Percentiles rank a stretch among this genome's conserved stretches.
Evolutionary conservation across 2,329 filamentous ascomycete species (phyloP).

Genomic region (Chrysosporium queenslandicum): DNA sequence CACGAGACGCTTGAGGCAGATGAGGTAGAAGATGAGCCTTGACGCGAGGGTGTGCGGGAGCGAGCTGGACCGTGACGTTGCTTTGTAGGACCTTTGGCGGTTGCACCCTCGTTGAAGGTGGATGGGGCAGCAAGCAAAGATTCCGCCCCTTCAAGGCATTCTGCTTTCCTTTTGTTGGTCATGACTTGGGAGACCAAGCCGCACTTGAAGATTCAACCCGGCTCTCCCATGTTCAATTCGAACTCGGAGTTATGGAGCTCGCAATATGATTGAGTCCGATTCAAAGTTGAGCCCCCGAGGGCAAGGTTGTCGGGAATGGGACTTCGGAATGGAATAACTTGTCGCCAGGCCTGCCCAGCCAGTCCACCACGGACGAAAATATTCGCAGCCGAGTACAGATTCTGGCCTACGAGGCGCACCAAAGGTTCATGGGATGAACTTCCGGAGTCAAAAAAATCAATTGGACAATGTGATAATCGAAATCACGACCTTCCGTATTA

Average conservation of each 20-base stretch:
- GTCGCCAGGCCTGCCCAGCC: no score
- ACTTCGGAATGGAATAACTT: no score
- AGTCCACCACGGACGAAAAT: no score
- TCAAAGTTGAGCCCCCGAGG: no score
- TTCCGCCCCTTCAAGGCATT: conserved; percentile 1
- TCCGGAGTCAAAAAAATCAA: neutral
- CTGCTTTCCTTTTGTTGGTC: conserved; percentile 16
- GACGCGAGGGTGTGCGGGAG: neutral
- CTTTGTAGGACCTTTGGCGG: conserved; percentile 4
- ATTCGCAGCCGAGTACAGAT: no score
- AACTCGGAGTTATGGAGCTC: no score
- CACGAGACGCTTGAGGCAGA: conserved; percentile 12
- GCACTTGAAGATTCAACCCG: neutral
- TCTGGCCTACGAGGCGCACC: no score
- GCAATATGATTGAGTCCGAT: no score
- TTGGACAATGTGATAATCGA: conserved; percentile 17
- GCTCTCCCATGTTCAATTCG: neutral
- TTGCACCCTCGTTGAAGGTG: neutral
- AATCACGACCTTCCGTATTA: conserved; percentile 16
- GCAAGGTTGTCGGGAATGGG: no score
- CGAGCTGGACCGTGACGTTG: conserved; percentile 1
- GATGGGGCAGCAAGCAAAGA: neutral
- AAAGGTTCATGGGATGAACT: no score
- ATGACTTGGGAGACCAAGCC: neutral
- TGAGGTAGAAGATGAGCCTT: conserved; percentile 7